phyloP scores from a whole-genome alignment of 257 asterid genomes.

The Solanum bukasovii region DNA sequence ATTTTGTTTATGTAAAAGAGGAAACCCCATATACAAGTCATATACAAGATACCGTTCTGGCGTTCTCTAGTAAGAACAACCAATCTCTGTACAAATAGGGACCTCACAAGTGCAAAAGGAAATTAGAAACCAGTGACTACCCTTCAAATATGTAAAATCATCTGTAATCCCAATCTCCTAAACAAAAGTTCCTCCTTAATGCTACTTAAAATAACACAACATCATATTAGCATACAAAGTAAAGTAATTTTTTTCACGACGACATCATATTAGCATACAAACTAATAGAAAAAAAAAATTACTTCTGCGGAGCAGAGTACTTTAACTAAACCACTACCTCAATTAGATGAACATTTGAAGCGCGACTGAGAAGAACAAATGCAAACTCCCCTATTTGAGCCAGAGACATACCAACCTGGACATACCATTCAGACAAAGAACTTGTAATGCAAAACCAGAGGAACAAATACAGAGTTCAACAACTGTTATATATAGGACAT shows the following conservation, averaged over 20 bases:
- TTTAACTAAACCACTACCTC: slow-evolving; percentile 30
- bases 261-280: background rate
- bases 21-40: background rate
- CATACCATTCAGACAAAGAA: background rate
- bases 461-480: background rate
- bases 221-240: background rate
- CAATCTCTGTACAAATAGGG: background rate
- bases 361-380: slow-evolving; percentile 76
- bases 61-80: background rate
- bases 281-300: background rate
- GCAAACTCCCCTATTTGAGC: slow-evolving; percentile 94
- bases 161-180: background rate
- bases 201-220: background rate
- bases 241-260: background rate
- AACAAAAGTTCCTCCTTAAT: background rate
- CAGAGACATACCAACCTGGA: slow-evolving; percentile 85
- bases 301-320: background rate
- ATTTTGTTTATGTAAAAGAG: background rate
- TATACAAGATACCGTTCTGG: background rate
- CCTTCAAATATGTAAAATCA: background rate
- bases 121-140: background rate
- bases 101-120: background rate
- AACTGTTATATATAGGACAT: background rate
- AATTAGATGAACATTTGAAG: slow-evolving; percentile 68
- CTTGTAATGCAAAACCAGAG: background rate